These are phyloP conservation scores for Lineolata rhizophorae DNA, from an alignment of 495 filamentous ascomycete species.

Conservation along the genomic window DNA sequence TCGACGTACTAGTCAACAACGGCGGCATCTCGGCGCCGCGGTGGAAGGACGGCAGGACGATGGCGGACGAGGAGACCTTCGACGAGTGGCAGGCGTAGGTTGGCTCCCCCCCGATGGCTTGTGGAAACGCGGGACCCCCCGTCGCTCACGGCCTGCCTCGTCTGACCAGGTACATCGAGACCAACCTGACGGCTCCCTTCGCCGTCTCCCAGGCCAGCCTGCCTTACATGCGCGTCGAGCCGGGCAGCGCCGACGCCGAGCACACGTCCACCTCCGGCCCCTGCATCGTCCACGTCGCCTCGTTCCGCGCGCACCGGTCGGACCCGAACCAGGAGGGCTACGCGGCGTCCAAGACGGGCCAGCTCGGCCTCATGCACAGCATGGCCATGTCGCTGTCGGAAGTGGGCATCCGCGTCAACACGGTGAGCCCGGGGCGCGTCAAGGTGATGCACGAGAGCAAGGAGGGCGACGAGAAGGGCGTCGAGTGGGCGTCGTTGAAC, in stretches of 20 bases:
- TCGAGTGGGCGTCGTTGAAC: slow-evolving; percentile 4
- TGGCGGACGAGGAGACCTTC: slow-evolving; percentile 10
- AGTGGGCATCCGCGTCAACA: slow-evolving; percentile 15
- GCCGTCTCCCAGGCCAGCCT: slow-evolving; percentile 18
- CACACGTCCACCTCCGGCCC: slow-evolving; percentile 6
- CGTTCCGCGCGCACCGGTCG: slow-evolving; percentile 13
- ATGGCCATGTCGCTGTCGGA: slow-evolving; percentile 20
- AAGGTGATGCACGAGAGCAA: slow-evolving; percentile 16
- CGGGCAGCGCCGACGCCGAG: background rate
- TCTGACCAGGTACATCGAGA: slow-evolving; percentile 20
- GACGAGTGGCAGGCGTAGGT: slow-evolving; percentile 12
- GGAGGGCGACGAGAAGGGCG: slow-evolving; percentile 13
- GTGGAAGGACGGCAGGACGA: slow-evolving; percentile 13
- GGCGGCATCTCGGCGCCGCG: slow-evolving; percentile 12
- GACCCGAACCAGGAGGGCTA: slow-evolving; percentile 24
- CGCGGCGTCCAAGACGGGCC: slow-evolving; percentile 25
- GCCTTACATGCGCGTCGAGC: slow-evolving; percentile 11
- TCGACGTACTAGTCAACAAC: slow-evolving; percentile 16
- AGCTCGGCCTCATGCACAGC: slow-evolving; percentile 24
- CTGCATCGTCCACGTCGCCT: slow-evolving; percentile 15
- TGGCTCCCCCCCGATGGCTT: background rate
- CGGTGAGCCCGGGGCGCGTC: slow-evolving; percentile 16
- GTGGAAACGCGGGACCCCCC: background rate
- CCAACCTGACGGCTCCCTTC: slow-evolving; percentile 17
- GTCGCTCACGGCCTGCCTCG: too few relatives aligned